Base-by-base conservation (phyloP, 768 basidiomycete species). In the Xerocomellus amylosporus region DNA sequence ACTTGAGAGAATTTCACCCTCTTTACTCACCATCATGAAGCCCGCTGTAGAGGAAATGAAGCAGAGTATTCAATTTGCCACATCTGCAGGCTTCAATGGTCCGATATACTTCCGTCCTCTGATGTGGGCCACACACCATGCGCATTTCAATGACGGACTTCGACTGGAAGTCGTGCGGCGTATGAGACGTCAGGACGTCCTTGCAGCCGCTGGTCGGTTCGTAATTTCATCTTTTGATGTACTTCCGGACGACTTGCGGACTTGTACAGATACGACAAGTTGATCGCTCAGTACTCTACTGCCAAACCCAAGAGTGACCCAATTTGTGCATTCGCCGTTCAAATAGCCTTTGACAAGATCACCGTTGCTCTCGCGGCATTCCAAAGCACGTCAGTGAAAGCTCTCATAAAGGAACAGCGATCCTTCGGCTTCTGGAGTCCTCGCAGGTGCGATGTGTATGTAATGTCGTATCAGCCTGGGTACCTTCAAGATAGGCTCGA, bases 361-460 rank as follows among this genome's bases (percentile, higher is more conserved):
- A 82, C 86, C 0, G 72, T 78, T 1, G 79, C 82, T 12, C 75
- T 93, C 2, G 89, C 87, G 0, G 74, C 82, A 2, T 88, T 82
- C 64, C 90, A 93, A 64, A 79, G 80, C 9, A 67, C 73, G 1
- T 84, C 86, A 1, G 79, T 90, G 36, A 85, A 84, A 65, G 79
- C 79, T 3, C 75, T 90, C 6, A 74, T 90, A 49, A 91, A 87
- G 67, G 88, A 91, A 63, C 82, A 85, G 55, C 82, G 84, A 12
- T 91, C 92, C 0, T 93, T 91, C 56, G 91, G 92, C 0, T 89
- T 84, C 64, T 93, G 89, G 90, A 89, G 88, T 68, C 91, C 91
- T n/a, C 79, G 90, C 15, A 77, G 90, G 37, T 93, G 92, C 60
- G 91, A 93, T 58, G 91, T 93, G 12, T 93, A 93, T 58, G 78